phyloP scores from a whole-genome alignment of 202 grass and related monocot species.

The Setaria italica region DNA sequence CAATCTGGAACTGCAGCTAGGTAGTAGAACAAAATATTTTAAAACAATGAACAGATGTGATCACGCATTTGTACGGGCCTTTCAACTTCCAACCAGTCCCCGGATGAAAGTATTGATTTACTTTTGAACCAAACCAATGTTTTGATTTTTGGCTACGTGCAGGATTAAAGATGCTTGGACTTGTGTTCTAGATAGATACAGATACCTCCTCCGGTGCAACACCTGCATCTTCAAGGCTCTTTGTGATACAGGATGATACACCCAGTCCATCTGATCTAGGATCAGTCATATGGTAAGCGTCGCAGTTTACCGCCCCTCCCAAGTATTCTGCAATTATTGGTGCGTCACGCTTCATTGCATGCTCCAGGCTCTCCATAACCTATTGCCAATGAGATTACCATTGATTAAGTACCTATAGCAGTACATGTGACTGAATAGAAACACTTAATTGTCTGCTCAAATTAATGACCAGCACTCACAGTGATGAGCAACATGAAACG shows the following conservation, averaged over 20 bases:
- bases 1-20: neutral
- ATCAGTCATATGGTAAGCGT: constrained; percentile 98
- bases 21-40: neutral
- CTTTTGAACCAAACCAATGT: neutral
- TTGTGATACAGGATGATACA: constrained; percentile 80
- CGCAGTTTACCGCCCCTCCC: constrained; percentile 84
- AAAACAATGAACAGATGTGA: neutral
- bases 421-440: neutral
- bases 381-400: constrained; percentile 39
- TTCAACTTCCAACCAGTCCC: neutral
- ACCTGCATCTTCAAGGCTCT: constrained; percentile 83
- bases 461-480: neutral
- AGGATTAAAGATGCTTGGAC: neutral
- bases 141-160: neutral
- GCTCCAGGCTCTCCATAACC: constrained; percentile 97
- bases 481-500: constrained; percentile 1
- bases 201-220: constrained; percentile 89
- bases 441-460: constrained; percentile 1
- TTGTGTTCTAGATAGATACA: neutral
- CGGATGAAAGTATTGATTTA: neutral
- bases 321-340: constrained; percentile 87
- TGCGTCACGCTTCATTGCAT: constrained; percentile 89
- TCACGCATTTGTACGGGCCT: neutral
- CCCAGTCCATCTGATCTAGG: constrained; percentile 82
- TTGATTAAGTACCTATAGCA: constrained; percentile 3